Evolutionary conservation across 2,329 filamentous ascomycete species (phyloP).

Genomic region (Talaromyces sp.): DNA sequence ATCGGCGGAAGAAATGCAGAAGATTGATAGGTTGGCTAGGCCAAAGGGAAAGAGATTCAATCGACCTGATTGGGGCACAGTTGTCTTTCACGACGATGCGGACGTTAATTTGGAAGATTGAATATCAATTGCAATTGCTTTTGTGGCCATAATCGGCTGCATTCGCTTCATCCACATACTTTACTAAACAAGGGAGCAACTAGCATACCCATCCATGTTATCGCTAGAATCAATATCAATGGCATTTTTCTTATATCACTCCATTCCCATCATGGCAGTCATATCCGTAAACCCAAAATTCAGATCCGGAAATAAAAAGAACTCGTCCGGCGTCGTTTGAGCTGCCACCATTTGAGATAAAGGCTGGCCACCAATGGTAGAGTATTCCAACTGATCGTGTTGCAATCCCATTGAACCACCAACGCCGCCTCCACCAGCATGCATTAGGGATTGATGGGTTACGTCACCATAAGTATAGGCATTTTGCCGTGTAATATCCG

Average conservation of each 20-base stretch:
- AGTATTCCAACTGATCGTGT: slow-evolving; percentile 4
- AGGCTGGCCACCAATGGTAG: background rate
- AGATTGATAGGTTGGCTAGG: slow-evolving; percentile 20
- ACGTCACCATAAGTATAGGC: background rate
- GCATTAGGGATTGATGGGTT: background rate
- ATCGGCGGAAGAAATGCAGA: slow-evolving; percentile 17
- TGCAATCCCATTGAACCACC: background rate
- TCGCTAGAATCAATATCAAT: background rate
- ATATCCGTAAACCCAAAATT: slow-evolving; percentile 12
- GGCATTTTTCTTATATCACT: background rate
- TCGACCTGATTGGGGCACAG: slow-evolving; percentile 24
- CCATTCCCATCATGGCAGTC: slow-evolving; percentile 5
- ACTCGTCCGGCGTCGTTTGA: slow-evolving; percentile 10
- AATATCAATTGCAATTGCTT: background rate
- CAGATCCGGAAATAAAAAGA: slow-evolving; percentile 11
- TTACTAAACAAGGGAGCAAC: background rate
- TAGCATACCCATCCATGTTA: background rate
- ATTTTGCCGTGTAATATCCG: background rate
- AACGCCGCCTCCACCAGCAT: background rate
- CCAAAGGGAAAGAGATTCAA: slow-evolving; percentile 24
- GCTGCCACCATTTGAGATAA: background rate
- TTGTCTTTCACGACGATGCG: slow-evolving; percentile 25
- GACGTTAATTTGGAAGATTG: slow-evolving; percentile 26
- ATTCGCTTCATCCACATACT: background rate
- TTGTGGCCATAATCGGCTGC: background rate